phyloP scores from a whole-genome alignment of 1,284 basidiomycete species.

The Pseudozyma sp. region DNA sequence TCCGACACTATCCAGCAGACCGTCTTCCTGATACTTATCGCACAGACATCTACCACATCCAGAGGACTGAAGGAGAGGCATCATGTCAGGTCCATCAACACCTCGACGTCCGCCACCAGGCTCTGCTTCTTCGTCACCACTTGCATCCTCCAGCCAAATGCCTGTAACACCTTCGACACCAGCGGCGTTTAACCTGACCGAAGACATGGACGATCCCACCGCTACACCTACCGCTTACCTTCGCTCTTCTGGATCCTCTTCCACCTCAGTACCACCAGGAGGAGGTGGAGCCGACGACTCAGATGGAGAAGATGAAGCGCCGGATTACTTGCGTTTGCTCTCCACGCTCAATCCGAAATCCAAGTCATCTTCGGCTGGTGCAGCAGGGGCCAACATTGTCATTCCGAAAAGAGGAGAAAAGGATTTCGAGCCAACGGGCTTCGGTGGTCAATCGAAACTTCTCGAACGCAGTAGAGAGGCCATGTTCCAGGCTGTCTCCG shows the following conservation, averaged over 20 bases:
- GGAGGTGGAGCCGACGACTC: conserved; percentile 22
- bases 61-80: neutral
- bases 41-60: neutral
- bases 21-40: neutral
- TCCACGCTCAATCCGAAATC: conserved; percentile 38
- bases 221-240: conserved; percentile 18
- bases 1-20: neutral
- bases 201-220: conserved; percentile 42
- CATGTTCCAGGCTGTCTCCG: conserved; percentile 83
- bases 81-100: conserved; percentile 11
- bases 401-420: conserved; percentile 67
- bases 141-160: neutral
- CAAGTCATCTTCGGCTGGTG: conserved; percentile 4
- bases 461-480: conserved; percentile 84
- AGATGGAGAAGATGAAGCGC: conserved; percentile 43
- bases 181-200: neutral
- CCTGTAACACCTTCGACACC: conserved; percentile 11
- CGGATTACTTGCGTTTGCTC: conserved; percentile 46
- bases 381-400: conserved; percentile 11
- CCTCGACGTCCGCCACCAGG: conserved; percentile 7
- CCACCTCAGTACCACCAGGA: neutral
- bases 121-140: neutral
- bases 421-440: conserved; percentile 80
- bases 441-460: conserved; percentile 78
- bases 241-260: conserved; percentile 1